Evolutionary conservation across 2,329 filamentous ascomycete species (phyloP).

Genomic region (Tolypocladium nubicola): DNA sequence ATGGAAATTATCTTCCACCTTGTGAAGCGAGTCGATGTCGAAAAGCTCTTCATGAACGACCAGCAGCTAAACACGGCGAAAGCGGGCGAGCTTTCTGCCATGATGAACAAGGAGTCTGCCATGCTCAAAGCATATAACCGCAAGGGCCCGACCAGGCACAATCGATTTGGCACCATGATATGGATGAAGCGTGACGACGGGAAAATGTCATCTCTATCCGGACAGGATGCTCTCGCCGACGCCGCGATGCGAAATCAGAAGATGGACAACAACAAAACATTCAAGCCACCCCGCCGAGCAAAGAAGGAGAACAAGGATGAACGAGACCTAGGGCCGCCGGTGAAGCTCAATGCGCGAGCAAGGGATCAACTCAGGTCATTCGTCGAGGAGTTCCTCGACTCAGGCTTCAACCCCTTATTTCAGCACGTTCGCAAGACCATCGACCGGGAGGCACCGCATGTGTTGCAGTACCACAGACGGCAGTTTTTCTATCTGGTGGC

Average conservation of each 20-base stretch:
- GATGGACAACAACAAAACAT: conserved; percentile 86
- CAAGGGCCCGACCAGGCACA: conserved; percentile 76
- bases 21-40: conserved; percentile 76
- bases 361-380: conserved; percentile 69
- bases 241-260: conserved; percentile 66
- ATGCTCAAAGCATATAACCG: conserved; percentile 70
- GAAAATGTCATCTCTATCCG: conserved; percentile 77
- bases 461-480: conserved; percentile 63
- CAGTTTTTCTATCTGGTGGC: conserved; percentile 89
- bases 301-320: conserved; percentile 52
- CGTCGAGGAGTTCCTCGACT: conserved; percentile 88
- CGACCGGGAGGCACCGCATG: conserved; percentile 76
- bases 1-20: conserved; percentile 90
- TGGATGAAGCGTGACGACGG: conserved; percentile 86
- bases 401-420: conserved; percentile 89
- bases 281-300: conserved; percentile 64
- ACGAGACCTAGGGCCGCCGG: conserved; percentile 66
- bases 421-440: conserved; percentile 78
- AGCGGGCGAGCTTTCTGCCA: conserved; percentile 58
- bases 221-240: conserved; percentile 73
- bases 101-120: conserved; percentile 76
- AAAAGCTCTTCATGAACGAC: conserved; percentile 78
- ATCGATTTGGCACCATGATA: conserved; percentile 92
- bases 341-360: conserved; percentile 61
- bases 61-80: conserved; percentile 58